Evolutionary conservation across 2,329 filamentous ascomycete species (phyloP).

Genomic region (Sporothrix dimorphospora): DNA sequence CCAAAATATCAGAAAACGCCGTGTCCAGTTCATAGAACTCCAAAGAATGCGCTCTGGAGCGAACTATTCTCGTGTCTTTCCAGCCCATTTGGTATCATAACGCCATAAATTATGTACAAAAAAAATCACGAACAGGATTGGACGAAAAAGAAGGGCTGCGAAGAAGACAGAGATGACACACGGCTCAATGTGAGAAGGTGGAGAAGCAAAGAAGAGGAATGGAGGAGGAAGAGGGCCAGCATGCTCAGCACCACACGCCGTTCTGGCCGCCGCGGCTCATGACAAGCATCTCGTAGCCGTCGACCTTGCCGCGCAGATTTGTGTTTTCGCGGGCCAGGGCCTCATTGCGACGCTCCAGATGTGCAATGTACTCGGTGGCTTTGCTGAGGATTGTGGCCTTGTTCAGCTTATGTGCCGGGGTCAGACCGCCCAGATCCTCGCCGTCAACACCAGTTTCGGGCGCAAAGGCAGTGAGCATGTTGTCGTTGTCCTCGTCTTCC

Average conservation of each 20-base stretch:
- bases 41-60: conserved; percentile 11
- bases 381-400: conserved; percentile 49
- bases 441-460: conserved; percentile 48
- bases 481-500: conserved; percentile 46
- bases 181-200: neutral
- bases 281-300: conserved; percentile 41
- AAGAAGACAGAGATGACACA: neutral
- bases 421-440: conserved; percentile 45
- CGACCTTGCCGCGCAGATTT: conserved; percentile 46
- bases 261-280: conserved; percentile 36
- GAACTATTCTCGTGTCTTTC: conserved; percentile 9
- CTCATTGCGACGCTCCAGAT: conserved; percentile 43
- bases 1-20: conserved; percentile 2
- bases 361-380: conserved; percentile 45
- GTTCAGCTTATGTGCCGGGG: conserved; percentile 49
- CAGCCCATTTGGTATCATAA: conserved; percentile 26
- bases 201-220: neutral
- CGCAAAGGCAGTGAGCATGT: conserved; percentile 39
- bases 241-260: conserved; percentile 34
- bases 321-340: conserved; percentile 50
- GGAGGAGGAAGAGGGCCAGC: neutral
- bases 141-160: neutral
- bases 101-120: conserved; percentile 11
- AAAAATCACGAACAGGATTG: neutral
- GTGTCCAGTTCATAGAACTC: conserved; percentile 6